Conservation (phyloP, 208 protist species). For the Acanthamoeba healyi region DNA sequence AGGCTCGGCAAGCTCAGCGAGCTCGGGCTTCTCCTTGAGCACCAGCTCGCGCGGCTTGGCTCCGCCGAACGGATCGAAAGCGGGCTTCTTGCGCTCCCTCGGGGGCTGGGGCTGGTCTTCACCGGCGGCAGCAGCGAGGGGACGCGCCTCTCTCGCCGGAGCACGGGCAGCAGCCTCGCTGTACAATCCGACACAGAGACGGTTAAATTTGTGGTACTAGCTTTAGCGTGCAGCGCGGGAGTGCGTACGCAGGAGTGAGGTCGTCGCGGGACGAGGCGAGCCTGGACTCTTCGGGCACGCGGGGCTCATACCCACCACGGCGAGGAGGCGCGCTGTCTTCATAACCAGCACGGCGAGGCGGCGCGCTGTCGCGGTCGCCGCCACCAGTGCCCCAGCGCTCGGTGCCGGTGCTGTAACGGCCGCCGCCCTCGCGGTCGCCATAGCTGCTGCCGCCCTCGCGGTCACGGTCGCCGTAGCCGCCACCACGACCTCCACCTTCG, state of each 20-base stretch:
- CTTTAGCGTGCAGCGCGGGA: not conserved
- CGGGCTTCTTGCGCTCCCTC: constrained; percentile 15
- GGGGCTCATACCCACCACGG: not conserved
- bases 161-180: not conserved
- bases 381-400: no score
- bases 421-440: no score
- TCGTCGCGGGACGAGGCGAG: not conserved
- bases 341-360: not conserved
- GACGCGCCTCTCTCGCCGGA: no score
- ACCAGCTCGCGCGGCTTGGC: constrained; percentile 55
- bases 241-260: not conserved
- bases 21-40: constrained; percentile 31
- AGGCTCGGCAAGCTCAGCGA: not conserved
- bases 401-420: no score
- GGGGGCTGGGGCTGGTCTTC: not conserved
- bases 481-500: not conserved
- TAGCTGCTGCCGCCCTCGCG: not conserved
- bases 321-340: not conserved
- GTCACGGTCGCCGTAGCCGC: not conserved
- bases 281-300: constrained; percentile 8
- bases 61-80: constrained; percentile 23
- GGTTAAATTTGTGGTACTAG: not conserved
- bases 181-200: not conserved
- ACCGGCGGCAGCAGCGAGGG: not conserved
- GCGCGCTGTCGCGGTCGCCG: no score